Evolutionary conservation across 2,329 filamentous ascomycete species (phyloP), one percentile per base, ranked within the genome.

Genomic region (Colletotrichum aenigma): DNA sequence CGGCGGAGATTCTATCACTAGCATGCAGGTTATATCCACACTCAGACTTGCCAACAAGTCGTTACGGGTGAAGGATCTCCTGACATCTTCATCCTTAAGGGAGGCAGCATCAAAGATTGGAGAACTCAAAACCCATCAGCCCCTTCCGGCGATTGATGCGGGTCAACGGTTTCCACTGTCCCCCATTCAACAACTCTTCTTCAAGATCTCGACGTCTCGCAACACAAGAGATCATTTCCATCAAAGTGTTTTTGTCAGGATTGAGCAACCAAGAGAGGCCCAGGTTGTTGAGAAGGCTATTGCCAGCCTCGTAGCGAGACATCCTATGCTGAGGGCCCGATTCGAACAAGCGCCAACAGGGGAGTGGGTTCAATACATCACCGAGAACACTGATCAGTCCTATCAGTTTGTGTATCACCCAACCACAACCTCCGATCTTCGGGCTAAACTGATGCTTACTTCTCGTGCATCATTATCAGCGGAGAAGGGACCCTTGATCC

Each of bases 401-500:
- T 72, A 52, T 12, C 10, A 34, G 21, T 67, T 72, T 16, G 26
- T 61, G 1, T 7, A 61, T n/a, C 62, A 72, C 28, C 6, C 7
- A 6, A 18, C 6, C 15, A 30, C 55, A 6, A 34, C 55, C n/a
- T 16, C 36, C 4, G 28, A 62, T 21, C 7, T n/a, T 18, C 32
- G 28, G 16, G 60, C 26, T 9, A 55, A 32, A 16, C 18, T 61
- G 34, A 74, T 77, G 58, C 28, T 26, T 16, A 52, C 66, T 15
- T 72, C 62, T 34, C 74, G 76, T n/a, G 43, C 68, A 36, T 18
- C 16, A 3, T 10, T 78, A 2, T 69, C 76, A 2, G 65, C 69
- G 10, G 55, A 66, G 18, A 28, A 67, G 4, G 80, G 79, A 0
- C 79, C 79, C 12, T 5, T 81, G 18, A 52, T 81, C 12, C 71